Conservation (phyloP, 208 protist species). For the Acanthamoeba castellanii region DNA sequence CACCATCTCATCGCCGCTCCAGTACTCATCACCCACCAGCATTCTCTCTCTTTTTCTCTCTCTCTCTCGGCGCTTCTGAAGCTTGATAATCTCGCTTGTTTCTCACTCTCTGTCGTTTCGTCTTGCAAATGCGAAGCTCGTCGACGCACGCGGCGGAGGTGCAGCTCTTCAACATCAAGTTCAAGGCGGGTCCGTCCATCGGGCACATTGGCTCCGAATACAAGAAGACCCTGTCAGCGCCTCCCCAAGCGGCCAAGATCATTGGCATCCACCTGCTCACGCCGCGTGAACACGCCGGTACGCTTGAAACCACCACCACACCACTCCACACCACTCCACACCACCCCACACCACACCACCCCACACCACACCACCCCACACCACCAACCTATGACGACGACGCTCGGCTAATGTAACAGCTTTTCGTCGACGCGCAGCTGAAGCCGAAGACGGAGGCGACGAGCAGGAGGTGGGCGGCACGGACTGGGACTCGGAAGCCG, state of each 20-base stretch:
- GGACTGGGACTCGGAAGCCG: not conserved
- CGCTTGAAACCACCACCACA: not conserved
- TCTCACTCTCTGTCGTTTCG: not conserved
- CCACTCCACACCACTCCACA: not conserved
- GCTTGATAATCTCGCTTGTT: not conserved
- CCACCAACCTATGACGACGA: too few relatives aligned
- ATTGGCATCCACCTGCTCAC: not conserved
- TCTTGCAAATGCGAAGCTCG: not conserved
- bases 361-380: too few relatives aligned
- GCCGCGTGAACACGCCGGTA: not conserved
- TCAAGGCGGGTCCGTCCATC: not conserved
- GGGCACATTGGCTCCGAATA: not conserved
- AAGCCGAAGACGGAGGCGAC: not conserved
- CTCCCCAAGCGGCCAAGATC: not conserved
- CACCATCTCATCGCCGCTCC: conserved; percentile 1
- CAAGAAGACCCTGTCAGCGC: not conserved
- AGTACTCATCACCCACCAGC: not conserved
- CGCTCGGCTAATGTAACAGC: too few relatives aligned
- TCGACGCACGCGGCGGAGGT: not conserved
- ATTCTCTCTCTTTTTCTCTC: not conserved
- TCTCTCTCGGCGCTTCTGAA: too few relatives aligned
- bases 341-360: too few relatives aligned
- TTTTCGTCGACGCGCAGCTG: not conserved
- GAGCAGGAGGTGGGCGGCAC: conserved; percentile 13
- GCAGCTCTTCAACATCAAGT: conserved; percentile 10